These are phyloP conservation scores for Pestalotiopsis sp. DNA, from an alignment of 2,329 filamentous ascomycete species.

Conservation along the genomic window DNA sequence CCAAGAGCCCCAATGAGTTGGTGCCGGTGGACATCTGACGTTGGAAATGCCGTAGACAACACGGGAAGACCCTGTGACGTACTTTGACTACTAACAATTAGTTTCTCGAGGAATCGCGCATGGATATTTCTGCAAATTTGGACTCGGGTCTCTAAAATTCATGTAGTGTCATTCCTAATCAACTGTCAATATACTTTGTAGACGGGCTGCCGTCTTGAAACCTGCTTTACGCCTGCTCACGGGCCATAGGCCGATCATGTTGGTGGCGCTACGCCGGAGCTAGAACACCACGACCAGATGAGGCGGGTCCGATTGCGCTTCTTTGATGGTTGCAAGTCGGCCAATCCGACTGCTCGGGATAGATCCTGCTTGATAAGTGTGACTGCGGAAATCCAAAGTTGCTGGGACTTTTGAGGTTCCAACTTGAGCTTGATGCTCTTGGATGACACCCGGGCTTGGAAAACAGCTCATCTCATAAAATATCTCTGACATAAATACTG, in stretches of 20 bases:
- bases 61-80: neutral
- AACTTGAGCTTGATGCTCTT: neutral
- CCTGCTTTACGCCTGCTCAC: neutral
- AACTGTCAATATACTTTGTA: neutral
- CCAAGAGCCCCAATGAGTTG: constrained; percentile 61
- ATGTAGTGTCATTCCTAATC: neutral
- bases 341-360: neutral
- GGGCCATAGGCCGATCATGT: neutral
- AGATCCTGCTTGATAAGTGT: neutral
- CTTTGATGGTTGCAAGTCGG: neutral
- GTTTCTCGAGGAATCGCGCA: neutral
- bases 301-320: neutral
- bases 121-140: neutral
- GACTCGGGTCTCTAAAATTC: neutral
- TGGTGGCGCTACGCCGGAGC: neutral
- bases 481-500: too few relatives aligned
- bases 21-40: constrained; percentile 29
- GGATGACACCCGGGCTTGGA: neutral
- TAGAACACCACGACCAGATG: neutral
- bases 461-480: too few relatives aligned
- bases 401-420: neutral
- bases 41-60: neutral
- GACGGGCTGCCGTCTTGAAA: neutral
- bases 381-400: neutral
- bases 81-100: neutral